Conservation (phyloP, 768 basidiomycete genomes). For the Lepiota subincarnata region DNA sequence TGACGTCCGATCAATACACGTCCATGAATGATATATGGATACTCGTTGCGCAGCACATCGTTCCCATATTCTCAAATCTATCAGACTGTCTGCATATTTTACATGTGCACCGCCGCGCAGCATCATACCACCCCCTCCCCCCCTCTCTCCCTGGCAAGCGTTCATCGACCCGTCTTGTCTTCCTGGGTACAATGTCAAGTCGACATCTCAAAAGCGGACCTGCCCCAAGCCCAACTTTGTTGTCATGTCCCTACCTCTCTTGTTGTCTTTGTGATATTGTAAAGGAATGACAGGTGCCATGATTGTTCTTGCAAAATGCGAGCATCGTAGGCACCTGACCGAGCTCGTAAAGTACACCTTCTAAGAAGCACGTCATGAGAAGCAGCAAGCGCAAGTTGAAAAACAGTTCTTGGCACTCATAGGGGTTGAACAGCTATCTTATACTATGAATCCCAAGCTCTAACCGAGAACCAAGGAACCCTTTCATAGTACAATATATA, state of each 20-base stretch:
- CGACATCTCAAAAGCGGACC: too few species aligned
- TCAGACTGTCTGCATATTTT: too few species aligned
- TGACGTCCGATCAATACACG: too few species aligned
- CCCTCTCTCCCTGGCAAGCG: too few species aligned
- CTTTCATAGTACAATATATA: neutral
- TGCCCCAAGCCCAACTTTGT: too few species aligned
- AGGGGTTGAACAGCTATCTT: neutral
- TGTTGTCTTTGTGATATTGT: neutral
- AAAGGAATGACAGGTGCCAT: neutral
- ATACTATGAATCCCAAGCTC: neutral
- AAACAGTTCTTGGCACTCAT: neutral
- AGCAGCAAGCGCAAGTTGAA: neutral
- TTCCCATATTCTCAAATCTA: too few species aligned
- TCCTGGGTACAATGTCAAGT: too few species aligned
- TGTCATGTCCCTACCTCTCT: neutral
- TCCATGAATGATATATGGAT: too few species aligned
- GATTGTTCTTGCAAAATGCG: neutral
- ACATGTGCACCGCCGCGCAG: too few species aligned
- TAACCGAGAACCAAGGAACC: conserved; percentile 8
- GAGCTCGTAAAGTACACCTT: neutral
- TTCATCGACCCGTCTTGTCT: too few species aligned
- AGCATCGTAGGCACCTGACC: conserved; percentile 1
- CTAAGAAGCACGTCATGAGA: conserved; percentile 5
- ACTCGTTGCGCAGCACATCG: too few species aligned
- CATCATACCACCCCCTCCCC: too few species aligned